Base-by-base conservation (phyloP, 108 stramenopile species). In the Mediolabrus comicus region DNA sequence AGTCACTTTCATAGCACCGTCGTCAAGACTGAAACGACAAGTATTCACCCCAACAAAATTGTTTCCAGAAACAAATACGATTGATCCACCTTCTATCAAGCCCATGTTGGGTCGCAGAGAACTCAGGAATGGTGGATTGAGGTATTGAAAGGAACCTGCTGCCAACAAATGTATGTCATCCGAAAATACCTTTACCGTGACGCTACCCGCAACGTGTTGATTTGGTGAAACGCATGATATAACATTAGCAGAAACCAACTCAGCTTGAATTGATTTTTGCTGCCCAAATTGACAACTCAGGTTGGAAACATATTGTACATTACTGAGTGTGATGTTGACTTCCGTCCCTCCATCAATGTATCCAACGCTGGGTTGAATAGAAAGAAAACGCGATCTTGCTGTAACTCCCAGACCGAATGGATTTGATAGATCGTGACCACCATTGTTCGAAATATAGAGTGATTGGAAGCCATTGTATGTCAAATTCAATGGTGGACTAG, bases 281-380 rank as follows among this genome's bases (percentile, higher is more conserved):
- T n/a, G n/a, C n/a, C 71, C 81, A 22, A 77, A 77, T 54, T 63
- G 62, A 33, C 81, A 82, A 9, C 33, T 27, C 65, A 82, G 33
- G 13, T 58, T 31, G 24, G 72, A 49, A 7, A 53, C 29, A 24
- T 60, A 62, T 17, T 65, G 59, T 9, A 77, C 35, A 65, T 77
- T 72, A 41, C 76, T 64, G 12, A 72, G 49, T 17, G 65, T 43
- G 7, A 77, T 62, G 0, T 43, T 51, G 32, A 82, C 59, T 22
- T 62, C 39, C 1, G 76, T 82, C 11, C 81, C 81, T 28, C 81
- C 81, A 16, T 28, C 53, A 17, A 63, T 43, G 11, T 77, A 74
- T 2, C 81, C 81, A 29, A 61, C 30, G 13, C 35, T 54, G 22
- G 81, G 81, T 38, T 66, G 53, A 49, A 82, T 72, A 14, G 52